These are phyloP conservation scores for Emmonsia crescens DNA, from an alignment of 2,329 filamentous ascomycete genomes.

Conservation along the genomic window DNA sequence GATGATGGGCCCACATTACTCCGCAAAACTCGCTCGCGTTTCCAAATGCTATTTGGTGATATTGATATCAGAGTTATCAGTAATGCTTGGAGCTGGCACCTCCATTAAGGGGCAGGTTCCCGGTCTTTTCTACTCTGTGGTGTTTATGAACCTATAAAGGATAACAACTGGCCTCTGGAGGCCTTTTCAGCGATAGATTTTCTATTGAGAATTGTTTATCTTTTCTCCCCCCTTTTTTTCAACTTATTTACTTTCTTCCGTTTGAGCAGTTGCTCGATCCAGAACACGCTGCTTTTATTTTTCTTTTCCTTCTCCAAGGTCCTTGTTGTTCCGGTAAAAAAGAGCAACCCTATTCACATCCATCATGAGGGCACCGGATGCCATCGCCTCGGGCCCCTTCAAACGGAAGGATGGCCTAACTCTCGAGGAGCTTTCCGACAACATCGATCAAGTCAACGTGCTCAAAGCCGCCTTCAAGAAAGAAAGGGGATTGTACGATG, in stretches of 20 bases:
- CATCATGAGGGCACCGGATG: conserved; percentile 10
- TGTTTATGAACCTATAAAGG: not conserved
- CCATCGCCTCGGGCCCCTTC: not conserved
- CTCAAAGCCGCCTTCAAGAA: conserved; percentile 44
- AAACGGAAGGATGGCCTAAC: not conserved
- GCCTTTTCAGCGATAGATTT: not conserved
- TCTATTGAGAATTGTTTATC: not conserved
- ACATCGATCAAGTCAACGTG: conserved; percentile 51
- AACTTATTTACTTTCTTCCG: not conserved
- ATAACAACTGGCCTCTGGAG: not conserved
- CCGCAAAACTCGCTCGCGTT: not conserved
- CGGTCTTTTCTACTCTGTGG: not conserved
- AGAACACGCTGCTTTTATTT: not conserved
- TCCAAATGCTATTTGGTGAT: no score
- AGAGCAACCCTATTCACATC: not conserved
- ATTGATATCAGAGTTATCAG: not conserved
- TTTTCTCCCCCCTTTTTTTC: not conserved
- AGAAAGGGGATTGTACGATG: conserved; percentile 35
- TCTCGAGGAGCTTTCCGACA: conserved; percentile 32
- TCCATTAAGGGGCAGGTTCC: not conserved
- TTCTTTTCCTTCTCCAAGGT: not conserved
- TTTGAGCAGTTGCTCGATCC: not conserved
- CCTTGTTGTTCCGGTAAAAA: not conserved
- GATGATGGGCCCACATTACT: not conserved
- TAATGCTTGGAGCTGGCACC: not conserved